phyloP scores from a whole-genome alignment of 352 stramenopile species.

The Thraustochytrium sp. region DNA sequence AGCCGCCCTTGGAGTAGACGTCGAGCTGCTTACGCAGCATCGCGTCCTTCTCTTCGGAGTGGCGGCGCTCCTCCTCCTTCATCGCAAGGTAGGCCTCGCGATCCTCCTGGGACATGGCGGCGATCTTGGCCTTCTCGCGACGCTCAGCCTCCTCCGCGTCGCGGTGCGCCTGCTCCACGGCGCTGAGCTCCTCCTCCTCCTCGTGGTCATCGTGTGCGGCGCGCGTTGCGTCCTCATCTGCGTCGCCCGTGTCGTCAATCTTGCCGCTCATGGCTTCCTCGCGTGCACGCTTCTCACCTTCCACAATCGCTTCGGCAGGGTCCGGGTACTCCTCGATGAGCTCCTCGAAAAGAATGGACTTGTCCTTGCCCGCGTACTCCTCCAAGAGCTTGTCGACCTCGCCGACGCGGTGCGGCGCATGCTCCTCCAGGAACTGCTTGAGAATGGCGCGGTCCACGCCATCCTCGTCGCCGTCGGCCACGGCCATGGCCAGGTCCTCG shows the following conservation, averaged over 20 bases:
- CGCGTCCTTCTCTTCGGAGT: constrained; percentile 20
- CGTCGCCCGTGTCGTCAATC: background rate
- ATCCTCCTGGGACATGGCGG: constrained; percentile 2
- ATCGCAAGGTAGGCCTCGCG: constrained; percentile 3
- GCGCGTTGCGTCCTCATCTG: constrained; percentile 16
- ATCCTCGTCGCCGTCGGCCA: constrained; percentile 24
- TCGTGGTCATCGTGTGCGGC: background rate
- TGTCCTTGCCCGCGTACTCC: constrained; percentile 18
- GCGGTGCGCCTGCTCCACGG: background rate
- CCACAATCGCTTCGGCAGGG: constrained; percentile 18
- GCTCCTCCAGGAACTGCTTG: constrained; percentile 25
- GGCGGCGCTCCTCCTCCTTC: constrained; percentile 5
- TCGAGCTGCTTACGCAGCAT: constrained; percentile 31
- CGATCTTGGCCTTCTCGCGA: constrained; percentile 17
- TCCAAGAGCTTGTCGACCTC: constrained; percentile 37
- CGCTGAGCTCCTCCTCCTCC: background rate
- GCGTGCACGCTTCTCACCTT: background rate
- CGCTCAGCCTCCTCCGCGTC: background rate
- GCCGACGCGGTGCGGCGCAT: constrained; percentile 36
- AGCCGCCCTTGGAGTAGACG: constrained; percentile 10
- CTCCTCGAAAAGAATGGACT: constrained; percentile 37
- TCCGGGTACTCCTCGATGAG: constrained; percentile 23
- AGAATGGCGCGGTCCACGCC: constrained; percentile 37
- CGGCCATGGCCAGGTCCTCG: constrained; percentile 27
- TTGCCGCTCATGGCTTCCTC: background rate